Base-by-base conservation (phyloP, 2,329 filamentous ascomycete genomes). In the Huntiella savannae region DNA sequence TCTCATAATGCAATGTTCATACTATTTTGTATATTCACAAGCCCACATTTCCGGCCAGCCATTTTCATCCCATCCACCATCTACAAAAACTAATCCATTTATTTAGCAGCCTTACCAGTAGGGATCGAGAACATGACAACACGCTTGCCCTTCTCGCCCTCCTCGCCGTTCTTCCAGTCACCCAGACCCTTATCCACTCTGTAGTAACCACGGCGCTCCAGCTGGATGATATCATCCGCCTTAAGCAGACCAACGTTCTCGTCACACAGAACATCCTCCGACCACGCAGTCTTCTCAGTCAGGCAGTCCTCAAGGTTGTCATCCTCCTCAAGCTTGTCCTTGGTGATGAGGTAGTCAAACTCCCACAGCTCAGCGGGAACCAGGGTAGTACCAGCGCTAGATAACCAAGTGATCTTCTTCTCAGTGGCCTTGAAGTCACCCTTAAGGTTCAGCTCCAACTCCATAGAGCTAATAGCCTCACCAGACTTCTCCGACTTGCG, bases 351-450 rank as follows among this genome's bases (percentile, higher is more conserved):
- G 56, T 84, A 83, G 56, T 84, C 77, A 34, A 83, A 77, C 43
- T 69, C 63, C 13, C 73, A 68, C 1, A 74, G 65, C 54, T 77
- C 70, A 0, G 77, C 57, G 5, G 79, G 77, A 11, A 93, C 70
- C 0, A 94, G 71, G 49, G 81, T 73, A 64, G 88, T 82, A 39
- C 73, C 74, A 53, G 83, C 75, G 1, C 71, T 73, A 1, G 84
- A 79, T 41, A 96, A 67, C 88, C 88, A 96, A 1, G 87, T 95
- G 34, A 96, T 76, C 70, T 96, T 96, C 75, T 95, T 95, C 57
- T 85, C 78, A 0, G 88, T 96, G 58, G 83, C 80, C 70, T 93
- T 94, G 62, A 96, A 83, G 60, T 96, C 88, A 47, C 88, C 87
- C 55, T 82, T 76, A 43, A 95, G 74, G 62, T 96, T 81, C n/a